Evolutionary conservation across 306 rosid species (phyloP).

Genomic region (Cicer cuneatum): DNA sequence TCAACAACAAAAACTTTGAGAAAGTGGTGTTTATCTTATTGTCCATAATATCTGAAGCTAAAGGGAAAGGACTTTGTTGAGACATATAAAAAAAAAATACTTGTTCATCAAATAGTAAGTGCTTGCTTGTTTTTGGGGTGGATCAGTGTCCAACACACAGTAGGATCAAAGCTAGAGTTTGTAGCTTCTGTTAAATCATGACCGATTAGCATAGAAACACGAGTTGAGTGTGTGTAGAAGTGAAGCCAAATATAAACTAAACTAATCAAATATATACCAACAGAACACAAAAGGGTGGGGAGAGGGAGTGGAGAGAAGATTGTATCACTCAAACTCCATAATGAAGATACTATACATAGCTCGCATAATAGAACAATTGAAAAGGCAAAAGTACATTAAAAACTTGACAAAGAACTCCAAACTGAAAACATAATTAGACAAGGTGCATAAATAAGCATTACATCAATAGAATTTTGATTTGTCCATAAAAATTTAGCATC

Average conservation of each 20-base stretch:
- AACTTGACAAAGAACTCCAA: not conserved
- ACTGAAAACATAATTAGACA: not conserved
- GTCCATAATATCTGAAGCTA: conserved; percentile 19
- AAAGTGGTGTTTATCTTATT: conserved; percentile 6
- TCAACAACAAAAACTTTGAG: conserved; percentile 21
- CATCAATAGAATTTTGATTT: not conserved
- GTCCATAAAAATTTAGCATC: not conserved
- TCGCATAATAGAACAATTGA: not conserved
- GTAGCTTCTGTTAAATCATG: too few species aligned
- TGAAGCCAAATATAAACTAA: too few species aligned
- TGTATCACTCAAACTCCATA: conserved; percentile 6
- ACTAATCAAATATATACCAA: conserved; percentile 15
- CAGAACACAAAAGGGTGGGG: not conserved
- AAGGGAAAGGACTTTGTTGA: conserved; percentile 1
- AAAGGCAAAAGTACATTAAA: not conserved
- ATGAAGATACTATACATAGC: not conserved
- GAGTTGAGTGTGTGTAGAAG: too few species aligned
- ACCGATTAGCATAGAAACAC: too few species aligned
- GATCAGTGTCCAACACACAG: too few species aligned
- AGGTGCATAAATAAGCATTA: not conserved
- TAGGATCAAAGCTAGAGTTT: too few species aligned
- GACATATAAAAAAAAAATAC: not conserved
- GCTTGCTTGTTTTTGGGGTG: too few species aligned
- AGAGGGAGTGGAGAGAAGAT: conserved; percentile 6
- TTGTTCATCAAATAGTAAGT: conserved; percentile 5